Percentiles rank a stretch among this genome's conserved stretches.
Conservation (phyloP, 2,329 filamentous ascomycete genomes). For the Xylariomycetidae sp. region DNA sequence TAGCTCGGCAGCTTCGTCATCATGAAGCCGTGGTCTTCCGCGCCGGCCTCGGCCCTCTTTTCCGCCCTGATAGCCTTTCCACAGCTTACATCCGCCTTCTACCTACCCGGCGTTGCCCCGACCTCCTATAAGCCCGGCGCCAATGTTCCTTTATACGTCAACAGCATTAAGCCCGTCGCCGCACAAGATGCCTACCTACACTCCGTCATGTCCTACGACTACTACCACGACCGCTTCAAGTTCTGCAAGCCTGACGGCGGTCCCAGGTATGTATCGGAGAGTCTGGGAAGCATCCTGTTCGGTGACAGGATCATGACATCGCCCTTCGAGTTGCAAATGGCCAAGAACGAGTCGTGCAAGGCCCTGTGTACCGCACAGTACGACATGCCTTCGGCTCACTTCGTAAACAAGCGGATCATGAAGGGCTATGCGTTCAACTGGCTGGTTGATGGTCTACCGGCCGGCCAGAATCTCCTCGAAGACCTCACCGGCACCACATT, state of each 20-base stretch:
- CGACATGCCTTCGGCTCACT: conserved; percentile 62
- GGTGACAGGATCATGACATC: conserved; percentile 98
- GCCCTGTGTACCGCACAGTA: conserved; percentile 65
- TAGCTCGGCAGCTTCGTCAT: conserved; percentile 10
- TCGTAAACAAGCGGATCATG: conserved; percentile 77
- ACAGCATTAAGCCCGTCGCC: conserved; percentile 82
- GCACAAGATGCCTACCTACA: conserved; percentile 77
- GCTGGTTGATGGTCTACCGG: conserved; percentile 90
- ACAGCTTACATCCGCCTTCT: conserved; percentile 69
- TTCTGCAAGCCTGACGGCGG: conserved; percentile 81
- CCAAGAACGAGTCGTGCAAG: conserved; percentile 81
- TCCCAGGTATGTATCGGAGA: conserved; percentile 77
- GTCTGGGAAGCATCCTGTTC: conserved; percentile 91
- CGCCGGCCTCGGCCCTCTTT: conserved; percentile 45
- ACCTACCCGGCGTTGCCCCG: conserved; percentile 91
- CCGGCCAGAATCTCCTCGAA: conserved; percentile 78
- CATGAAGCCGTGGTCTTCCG: conserved; percentile 43
- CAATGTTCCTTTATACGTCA: conserved; percentile 82
- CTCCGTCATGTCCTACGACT: conserved; percentile 94
- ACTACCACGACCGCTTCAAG: conserved; percentile 83
- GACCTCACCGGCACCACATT: conserved; percentile 72
- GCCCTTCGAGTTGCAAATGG: conserved; percentile 86
- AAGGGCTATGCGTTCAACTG: conserved; percentile 92
- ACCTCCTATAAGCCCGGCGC: conserved; percentile 83
- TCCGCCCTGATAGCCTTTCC: conserved; percentile 48